phyloP scores from a whole-genome alignment of 345 rosid genomes.

The Salix brachista region DNA sequence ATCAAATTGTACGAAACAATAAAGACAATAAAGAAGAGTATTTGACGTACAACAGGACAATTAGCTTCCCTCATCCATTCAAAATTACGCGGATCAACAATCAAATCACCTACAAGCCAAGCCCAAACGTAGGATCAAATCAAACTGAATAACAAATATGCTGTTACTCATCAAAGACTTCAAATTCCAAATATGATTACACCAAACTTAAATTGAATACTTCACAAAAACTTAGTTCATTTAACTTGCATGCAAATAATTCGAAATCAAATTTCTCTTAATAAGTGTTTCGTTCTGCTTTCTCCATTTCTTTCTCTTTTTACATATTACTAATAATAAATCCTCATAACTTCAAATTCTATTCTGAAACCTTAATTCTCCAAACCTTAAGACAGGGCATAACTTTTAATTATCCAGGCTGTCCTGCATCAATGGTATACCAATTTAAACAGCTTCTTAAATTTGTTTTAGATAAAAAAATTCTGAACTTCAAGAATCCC shows the following conservation, averaged over 20 bases:
- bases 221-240: neutral
- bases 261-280: neutral
- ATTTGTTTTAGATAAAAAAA: neutral
- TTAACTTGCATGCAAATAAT: neutral
- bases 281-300: neutral
- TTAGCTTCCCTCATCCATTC: slow-evolving; percentile 96
- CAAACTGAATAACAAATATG: neutral
- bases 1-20: neutral
- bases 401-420: neutral
- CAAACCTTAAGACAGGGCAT: neutral
- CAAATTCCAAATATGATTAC: neutral
- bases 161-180: neutral
- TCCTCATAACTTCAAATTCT: neutral
- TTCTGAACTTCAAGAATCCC: neutral
- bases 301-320: neutral
- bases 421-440: neutral
- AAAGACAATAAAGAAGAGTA: neutral
- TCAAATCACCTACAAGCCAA: slow-evolving; percentile 70
- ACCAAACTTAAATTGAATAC: neutral
- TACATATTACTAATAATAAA: neutral
- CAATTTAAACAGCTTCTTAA: neutral
- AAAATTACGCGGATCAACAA: slow-evolving; percentile 88
- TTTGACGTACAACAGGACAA: slow-evolving; percentile 85
- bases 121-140: slow-evolving; percentile 3
- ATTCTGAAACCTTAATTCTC: neutral